Evolutionary conservation across 192 early-diverging fungal genomes (phyloP), one percentile per base, ranked within the genome.

Genomic region (Coemansia sp.): DNA sequence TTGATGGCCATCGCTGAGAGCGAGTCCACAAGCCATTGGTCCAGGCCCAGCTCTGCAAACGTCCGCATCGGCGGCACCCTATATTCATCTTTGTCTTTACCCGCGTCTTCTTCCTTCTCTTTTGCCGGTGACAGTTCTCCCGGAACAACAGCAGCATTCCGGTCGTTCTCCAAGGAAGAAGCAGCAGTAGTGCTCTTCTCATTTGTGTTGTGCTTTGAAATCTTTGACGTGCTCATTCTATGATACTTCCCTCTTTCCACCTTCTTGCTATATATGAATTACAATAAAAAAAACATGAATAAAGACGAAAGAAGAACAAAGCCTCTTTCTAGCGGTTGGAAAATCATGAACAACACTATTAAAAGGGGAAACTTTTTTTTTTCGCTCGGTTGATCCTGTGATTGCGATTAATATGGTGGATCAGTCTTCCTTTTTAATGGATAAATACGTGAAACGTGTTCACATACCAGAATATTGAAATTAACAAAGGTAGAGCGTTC

Each of bases 1-100:
- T 74, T 78, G 39, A 99, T 96, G n/a, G 93, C 86, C 85, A 98
- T 89, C 6, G 89, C 82, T 16, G 84, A 75, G 15, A 99, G 81
- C 0, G 93, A 85, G 37, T 92, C 87, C 16, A 87, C 77, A 4
- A 99, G 85, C 96, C 96, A 99, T 6, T 70, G 68, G 59, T 90
- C 85, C 6, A 99, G 73, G 8, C 93, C 94, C 8, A 97, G 80
- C n/a, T 87, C 83, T 19, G 61, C 59, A 74, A 98, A 99, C 54
- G 48, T 64, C 60, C 81, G 73, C 76, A 76, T 75, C 40, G 79
- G 49, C 19, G 82, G 67, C 56, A 60, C 67, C 38, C 56, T 63
- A 44, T 67, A 79, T 43, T 58, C 32, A 56, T 52, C 48, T n/a
- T 48, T 11, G 47, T 48, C 47, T 43, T 58, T 66, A 12, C 63